Conservation (phyloP, 129 eudicot genomes). For the Heracleum sosnowskyi region DNA sequence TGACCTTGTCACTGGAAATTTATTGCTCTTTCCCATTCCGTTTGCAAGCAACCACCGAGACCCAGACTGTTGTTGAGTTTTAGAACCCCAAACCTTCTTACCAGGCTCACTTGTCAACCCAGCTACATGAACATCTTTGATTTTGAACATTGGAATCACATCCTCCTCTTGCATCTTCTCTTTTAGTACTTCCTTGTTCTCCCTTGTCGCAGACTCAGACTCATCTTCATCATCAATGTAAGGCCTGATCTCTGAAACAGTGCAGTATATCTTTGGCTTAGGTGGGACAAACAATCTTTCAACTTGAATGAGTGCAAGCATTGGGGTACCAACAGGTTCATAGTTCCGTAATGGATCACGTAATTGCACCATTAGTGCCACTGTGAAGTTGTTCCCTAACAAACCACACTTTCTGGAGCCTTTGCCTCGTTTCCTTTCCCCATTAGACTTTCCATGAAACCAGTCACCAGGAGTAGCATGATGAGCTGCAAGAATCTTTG, state of each 20-base stretch:
- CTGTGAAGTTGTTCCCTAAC: constrained; percentile 86
- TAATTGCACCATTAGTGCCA: constrained; percentile 88
- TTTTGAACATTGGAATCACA: constrained; percentile 51
- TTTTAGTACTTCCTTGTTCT: constrained; percentile 19
- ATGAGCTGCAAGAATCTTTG: constrained; percentile 86
- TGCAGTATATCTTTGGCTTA: constrained; percentile 54
- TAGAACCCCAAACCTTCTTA: constrained; percentile 74
- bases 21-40: constrained; percentile 91
- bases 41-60: constrained; percentile 94
- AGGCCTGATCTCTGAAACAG: constrained; percentile 34
- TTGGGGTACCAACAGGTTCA: constrained; percentile 91
- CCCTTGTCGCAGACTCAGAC: constrained; percentile 18
- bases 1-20: constrained; percentile 66
- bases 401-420: constrained; percentile 63
- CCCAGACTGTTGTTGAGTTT: constrained; percentile 67
- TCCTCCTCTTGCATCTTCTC: constrained; percentile 38
- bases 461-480: constrained; percentile 54
- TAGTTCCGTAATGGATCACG: constrained; percentile 84
- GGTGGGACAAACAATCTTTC: constrained; percentile 84
- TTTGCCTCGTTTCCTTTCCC: constrained; percentile 54
- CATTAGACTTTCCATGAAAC: constrained; percentile 42
- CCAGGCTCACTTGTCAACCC: constrained; percentile 68
- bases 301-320: constrained; percentile 93
- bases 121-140: constrained; percentile 75
- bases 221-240: constrained; percentile 43